Evolutionary conservation across 139 green algal species (phyloP).

Genomic region (Mychonastes homosphaera): DNA sequence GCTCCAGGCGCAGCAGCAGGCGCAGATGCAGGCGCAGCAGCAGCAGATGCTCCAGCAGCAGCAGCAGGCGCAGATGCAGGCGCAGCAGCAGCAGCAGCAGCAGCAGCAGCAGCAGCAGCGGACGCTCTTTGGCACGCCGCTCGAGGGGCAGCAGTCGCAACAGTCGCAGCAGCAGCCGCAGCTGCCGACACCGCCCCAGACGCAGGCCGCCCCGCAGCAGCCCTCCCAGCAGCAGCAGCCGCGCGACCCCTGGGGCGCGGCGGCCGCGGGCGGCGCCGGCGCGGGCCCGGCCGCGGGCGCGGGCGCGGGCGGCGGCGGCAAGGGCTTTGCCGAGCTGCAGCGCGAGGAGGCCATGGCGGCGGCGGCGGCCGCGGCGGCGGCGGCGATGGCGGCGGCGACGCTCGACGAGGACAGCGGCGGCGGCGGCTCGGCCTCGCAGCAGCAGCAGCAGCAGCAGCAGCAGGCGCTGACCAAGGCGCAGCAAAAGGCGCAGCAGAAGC

Average conservation of each 20-base stretch:
- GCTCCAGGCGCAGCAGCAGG: conserved; percentile 16
- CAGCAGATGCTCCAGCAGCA: conserved; percentile 7
- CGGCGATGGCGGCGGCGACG: conserved; percentile 1
- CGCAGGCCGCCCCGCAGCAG: not conserved
- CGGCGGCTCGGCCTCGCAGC: conserved; percentile 3
- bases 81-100: conserved; percentile 1
- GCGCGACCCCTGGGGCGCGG: no score
- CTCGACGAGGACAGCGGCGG: not conserved
- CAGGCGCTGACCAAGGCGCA: not conserved
- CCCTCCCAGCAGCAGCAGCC: conserved; percentile 14
- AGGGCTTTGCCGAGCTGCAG: conserved; percentile 20
- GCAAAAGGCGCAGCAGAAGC: not conserved
- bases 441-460: conserved; percentile 9
- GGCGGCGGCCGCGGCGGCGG: not conserved
- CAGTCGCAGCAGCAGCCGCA: conserved; percentile 8
- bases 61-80: conserved; percentile 5
- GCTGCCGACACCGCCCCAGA: conserved; percentile 9
- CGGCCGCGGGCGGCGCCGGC: conserved; percentile 9
- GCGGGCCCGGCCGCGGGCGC: not conserved
- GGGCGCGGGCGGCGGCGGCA: not conserved
- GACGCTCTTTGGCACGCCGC: not conserved
- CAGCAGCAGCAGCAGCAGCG: conserved; percentile 14
- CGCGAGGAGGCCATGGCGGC: conserved; percentile 20
- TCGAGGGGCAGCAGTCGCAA: conserved; percentile 5
- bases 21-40: conserved; percentile 14